phyloP scores from a whole-genome alignment of 2,329 filamentous ascomycete genomes.

The Metarhizium brunneum region DNA sequence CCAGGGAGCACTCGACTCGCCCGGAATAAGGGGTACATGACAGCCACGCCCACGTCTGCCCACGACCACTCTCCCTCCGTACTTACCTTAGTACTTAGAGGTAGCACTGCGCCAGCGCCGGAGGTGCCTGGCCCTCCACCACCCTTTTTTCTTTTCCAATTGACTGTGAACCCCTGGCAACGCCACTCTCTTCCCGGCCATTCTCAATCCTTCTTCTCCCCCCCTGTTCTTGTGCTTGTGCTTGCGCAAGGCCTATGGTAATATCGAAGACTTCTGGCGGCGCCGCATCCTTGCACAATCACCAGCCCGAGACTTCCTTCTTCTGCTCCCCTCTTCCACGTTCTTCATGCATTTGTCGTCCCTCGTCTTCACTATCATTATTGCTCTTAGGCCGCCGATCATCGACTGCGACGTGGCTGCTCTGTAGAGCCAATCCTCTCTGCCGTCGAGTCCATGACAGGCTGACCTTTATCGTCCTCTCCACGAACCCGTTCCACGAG shows the following conservation, averaged over 20 bases:
- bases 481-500: not conserved
- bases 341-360: not conserved
- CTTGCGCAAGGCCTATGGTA: not conserved
- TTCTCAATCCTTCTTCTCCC: not conserved
- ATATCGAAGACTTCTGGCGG: slow-evolving; percentile 1
- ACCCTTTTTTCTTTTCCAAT: not conserved
- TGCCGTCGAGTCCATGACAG: not conserved
- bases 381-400: not conserved
- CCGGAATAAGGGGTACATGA: no score
- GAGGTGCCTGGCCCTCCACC: not conserved
- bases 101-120: not conserved
- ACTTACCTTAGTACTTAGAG: not conserved
- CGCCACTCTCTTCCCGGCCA: slow-evolving; percentile 1
- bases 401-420: not conserved
- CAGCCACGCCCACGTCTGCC: no score
- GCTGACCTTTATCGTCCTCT: not conserved
- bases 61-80: no score
- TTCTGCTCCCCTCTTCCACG: not conserved
- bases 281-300: slow-evolving; percentile 1
- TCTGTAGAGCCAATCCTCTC: not conserved
- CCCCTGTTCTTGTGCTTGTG: not conserved
- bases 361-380: not conserved
- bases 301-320: not conserved
- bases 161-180: slow-evolving; percentile 5
- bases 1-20: no score